A percentile compares a stretch with the other conserved stretches of the same genome.
phyloP scores from a whole-genome alignment of 192 early-diverging fungal species.

The Umbelopsis sp. region DNA sequence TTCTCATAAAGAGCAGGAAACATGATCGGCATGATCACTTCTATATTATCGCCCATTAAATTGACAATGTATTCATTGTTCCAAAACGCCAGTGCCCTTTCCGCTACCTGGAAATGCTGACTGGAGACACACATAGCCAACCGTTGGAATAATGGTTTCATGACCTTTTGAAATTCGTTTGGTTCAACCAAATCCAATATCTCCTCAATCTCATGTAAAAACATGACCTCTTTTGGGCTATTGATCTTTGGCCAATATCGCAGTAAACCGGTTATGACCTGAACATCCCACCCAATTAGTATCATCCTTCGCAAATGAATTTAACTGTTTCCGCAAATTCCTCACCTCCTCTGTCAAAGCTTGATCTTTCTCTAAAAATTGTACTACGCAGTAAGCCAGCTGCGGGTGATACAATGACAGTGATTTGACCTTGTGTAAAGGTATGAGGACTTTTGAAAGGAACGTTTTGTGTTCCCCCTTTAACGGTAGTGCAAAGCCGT shows the following conservation, averaged over 20 bases:
- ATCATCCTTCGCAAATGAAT: not conserved
- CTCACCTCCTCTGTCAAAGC: slow-evolving; percentile 63
- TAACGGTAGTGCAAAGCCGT: slow-evolving; percentile 89
- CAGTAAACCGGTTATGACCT: slow-evolving; percentile 72
- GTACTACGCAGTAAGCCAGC: slow-evolving; percentile 90
- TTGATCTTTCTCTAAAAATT: slow-evolving; percentile 92
- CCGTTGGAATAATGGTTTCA: slow-evolving; percentile 83
- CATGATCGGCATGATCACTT: slow-evolving; percentile 83
- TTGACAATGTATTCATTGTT: slow-evolving; percentile 91
- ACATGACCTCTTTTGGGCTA: slow-evolving; percentile 94
- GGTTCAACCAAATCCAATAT: slow-evolving; percentile 88
- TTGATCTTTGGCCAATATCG: slow-evolving; percentile 95
- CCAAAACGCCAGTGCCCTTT: slow-evolving; percentile 90
- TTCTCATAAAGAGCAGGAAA: slow-evolving; percentile 85
- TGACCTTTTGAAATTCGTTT: slow-evolving; percentile 77
- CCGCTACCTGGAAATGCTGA: slow-evolving; percentile 90
- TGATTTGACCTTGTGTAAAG: slow-evolving; percentile 87
- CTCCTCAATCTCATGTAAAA: slow-evolving; percentile 89
- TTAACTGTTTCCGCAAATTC: not conserved
- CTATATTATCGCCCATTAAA: slow-evolving; percentile 84
- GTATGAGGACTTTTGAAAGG: slow-evolving; percentile 81
- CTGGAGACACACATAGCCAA: slow-evolving; percentile 81
- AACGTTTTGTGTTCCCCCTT: slow-evolving; percentile 95
- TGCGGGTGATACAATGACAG: slow-evolving; percentile 88
- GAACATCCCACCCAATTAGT: not conserved